These are phyloP conservation scores for Amanita jacksonii DNA, from an alignment of 768 basidiomycete genomes.

Conservation along the genomic window DNA sequence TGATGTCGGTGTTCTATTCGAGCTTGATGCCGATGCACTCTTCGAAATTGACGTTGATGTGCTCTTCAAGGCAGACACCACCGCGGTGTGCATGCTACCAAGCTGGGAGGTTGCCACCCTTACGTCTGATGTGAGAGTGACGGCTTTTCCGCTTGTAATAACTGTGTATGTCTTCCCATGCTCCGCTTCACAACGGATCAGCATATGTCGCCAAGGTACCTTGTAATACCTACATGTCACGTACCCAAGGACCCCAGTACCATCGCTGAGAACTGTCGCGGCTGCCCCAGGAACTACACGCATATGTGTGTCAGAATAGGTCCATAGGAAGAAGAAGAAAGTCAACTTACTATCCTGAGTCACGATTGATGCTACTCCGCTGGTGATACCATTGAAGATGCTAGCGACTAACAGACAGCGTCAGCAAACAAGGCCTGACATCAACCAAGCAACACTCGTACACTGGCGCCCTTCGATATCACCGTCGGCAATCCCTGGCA, in stretches of 20 bases:
- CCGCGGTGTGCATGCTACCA: constrained; percentile 44
- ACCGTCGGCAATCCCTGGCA: constrained; percentile 1
- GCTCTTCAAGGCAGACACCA: constrained; percentile 26
- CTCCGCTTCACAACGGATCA: constrained; percentile 29
- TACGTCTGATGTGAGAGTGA: constrained; percentile 43
- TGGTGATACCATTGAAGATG: constrained; percentile 22
- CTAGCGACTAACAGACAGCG: constrained; percentile 3
- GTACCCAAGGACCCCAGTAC: constrained; percentile 23
- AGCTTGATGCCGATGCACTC: too few relatives aligned
- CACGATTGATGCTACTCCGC: constrained; percentile 15
- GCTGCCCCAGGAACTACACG: constrained; percentile 1
- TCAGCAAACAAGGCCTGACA: too few relatives aligned
- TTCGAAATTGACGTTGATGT: too few relatives aligned
- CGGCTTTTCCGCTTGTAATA: constrained; percentile 46
- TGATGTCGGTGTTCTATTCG: too few relatives aligned
- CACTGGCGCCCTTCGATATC: constrained; percentile 33
- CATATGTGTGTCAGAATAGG: not conserved
- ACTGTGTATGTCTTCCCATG: constrained; percentile 45
- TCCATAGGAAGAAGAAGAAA: not conserved
- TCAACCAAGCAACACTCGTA: too few relatives aligned
- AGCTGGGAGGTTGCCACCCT: constrained; percentile 39
- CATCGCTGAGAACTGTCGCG: constrained; percentile 19
- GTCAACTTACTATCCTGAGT: not conserved
- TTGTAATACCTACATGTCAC: constrained; percentile 31
- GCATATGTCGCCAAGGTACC: constrained; percentile 1